A percentile compares a stretch with the other conserved stretches of the same genome.
Conservation (phyloP, 331 rosid species). For the Acacia concinna region DNA sequence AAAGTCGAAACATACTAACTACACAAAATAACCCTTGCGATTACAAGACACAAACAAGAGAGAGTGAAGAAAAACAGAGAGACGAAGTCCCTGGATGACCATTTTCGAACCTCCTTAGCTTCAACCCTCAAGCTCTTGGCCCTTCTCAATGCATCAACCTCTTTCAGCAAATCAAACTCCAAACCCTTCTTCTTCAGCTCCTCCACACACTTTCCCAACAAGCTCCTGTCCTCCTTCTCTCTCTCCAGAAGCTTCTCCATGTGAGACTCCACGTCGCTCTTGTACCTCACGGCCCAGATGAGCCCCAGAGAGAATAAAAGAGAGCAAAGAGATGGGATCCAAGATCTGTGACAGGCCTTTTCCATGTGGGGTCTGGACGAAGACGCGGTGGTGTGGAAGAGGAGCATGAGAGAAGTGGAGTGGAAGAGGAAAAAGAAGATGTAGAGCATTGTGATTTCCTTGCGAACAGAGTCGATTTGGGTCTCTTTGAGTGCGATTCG, state of each 20-base stretch:
- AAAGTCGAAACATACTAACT: conserved; percentile 18
- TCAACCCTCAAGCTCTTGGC: conserved; percentile 68
- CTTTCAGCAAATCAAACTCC: conserved; percentile 69
- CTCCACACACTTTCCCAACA: conserved; percentile 57
- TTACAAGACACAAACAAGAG: conserved; percentile 56
- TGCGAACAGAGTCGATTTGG: conserved; percentile 60
- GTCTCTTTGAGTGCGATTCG: conserved; percentile 59
- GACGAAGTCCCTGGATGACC: conserved; percentile 68
- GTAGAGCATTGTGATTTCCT: conserved; percentile 63
- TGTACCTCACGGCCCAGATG: conserved; percentile 69
- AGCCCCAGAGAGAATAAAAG: conserved; percentile 55
- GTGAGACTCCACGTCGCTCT: conserved; percentile 61
- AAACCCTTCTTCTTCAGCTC: conserved; percentile 69
- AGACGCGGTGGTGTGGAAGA: conserved; percentile 56
- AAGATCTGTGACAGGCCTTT: conserved; percentile 49
- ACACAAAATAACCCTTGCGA: conserved; percentile 58
- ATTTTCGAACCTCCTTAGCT: conserved; percentile 50
- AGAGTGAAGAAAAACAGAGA: conserved; percentile 55
- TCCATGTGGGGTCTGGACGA: conserved; percentile 31
- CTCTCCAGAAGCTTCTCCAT: conserved; percentile 62
- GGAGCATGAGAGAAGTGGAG: conserved; percentile 54
- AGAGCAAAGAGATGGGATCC: conserved; percentile 68
- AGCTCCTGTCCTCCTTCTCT: conserved; percentile 62
- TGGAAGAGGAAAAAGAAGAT: conserved; percentile 75
- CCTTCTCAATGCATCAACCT: conserved; percentile 68